phyloP scores from a whole-genome alignment of 108 stramenopile genomes.

The Chaetoceros tenuissimus region DNA sequence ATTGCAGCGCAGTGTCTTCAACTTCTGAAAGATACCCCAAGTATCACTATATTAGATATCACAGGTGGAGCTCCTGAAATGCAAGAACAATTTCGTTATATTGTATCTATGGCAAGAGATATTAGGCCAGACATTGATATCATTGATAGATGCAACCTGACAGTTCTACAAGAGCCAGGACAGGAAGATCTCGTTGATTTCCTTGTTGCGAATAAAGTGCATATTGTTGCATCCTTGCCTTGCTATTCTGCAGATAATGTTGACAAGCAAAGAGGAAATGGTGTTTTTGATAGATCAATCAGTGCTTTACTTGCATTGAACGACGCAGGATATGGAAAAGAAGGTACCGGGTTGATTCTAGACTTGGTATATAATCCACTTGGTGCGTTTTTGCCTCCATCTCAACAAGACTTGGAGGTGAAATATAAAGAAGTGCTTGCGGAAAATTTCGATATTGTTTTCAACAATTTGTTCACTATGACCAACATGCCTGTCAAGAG shows the following conservation, averaged over 20 bases:
- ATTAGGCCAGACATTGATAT: slow-evolving; percentile 77
- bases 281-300: slow-evolving; percentile 91
- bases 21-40: slow-evolving; percentile 64
- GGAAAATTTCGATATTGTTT: slow-evolving; percentile 87
- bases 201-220: slow-evolving; percentile 79
- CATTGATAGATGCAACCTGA: slow-evolving; percentile 96
- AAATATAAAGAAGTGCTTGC: slow-evolving; percentile 84
- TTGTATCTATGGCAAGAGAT: slow-evolving; percentile 75
- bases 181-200: slow-evolving; percentile 93
- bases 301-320: slow-evolving; percentile 84
- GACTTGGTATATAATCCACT: slow-evolving; percentile 97
- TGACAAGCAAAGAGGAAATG: slow-evolving; percentile 89
- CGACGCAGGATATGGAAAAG: slow-evolving; percentile 80
- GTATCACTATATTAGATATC: slow-evolving; percentile 84
- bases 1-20: slow-evolving; percentile 82
- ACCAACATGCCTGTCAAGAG: slow-evolving; percentile 99
- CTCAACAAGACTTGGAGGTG: slow-evolving; percentile 60
- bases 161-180: slow-evolving; percentile 90
- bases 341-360: slow-evolving; percentile 41
- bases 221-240: slow-evolving; percentile 85
- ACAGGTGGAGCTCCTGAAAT: slow-evolving; percentile 97
- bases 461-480: slow-evolving; percentile 88
- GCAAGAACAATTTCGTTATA: slow-evolving; percentile 79
- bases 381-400: slow-evolving; percentile 91
- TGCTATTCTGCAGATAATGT: slow-evolving; percentile 93